Evolutionary conservation across 2,329 filamentous ascomycete species (phyloP), one percentile per base, ranked within the genome.

Genomic region (Drechmeria coniospora): DNA sequence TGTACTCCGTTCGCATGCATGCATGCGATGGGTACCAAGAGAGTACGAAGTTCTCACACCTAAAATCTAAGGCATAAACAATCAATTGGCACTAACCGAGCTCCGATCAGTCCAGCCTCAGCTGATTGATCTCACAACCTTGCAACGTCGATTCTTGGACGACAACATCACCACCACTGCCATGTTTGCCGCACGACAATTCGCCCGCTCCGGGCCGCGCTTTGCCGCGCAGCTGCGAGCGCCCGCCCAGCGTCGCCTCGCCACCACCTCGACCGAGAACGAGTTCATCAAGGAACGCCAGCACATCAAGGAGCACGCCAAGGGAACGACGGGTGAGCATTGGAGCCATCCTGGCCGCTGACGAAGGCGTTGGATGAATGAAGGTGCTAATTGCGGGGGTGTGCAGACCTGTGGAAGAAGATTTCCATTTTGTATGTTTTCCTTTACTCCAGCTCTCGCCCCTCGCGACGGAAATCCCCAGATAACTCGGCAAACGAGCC

Each of bases 281-380:
- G 74, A 75, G 49, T 98, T 95, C 70, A 77, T 92, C 66, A 76
- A 79, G 49, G 90, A 98, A 70, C 75, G 90, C 54, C 66, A 74
- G 54, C 80, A 79, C 47, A 80, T 93, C 52, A 86, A 92, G 68
- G 74, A 83, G 46, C 90, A 98, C 58, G 90, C 90, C 49, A 73
- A 66, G 42, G 68, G 69, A 49, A 90, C 82, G 42, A 79, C 78
- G 57, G 78, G 86, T 94, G 53, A 54, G 79, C 5, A 5, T 5
- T 21, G 9, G 5, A 21, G 10, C 20, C 20, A 21, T 21, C n/a
- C n/a, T n/a, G n/a, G n/a, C n/a, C n/a, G n/a, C n/a, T 69, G 15
- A 21, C 31, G 16, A 15, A 9, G 22, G 13, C 14, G 4, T n/a
- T 13, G 20, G 15, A 25, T 31, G 27, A 18, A 28, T 30, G 23